Conservation (phyloP, 495 filamentous ascomycete genomes). For the Hypoxylon subgilvum region DNA sequence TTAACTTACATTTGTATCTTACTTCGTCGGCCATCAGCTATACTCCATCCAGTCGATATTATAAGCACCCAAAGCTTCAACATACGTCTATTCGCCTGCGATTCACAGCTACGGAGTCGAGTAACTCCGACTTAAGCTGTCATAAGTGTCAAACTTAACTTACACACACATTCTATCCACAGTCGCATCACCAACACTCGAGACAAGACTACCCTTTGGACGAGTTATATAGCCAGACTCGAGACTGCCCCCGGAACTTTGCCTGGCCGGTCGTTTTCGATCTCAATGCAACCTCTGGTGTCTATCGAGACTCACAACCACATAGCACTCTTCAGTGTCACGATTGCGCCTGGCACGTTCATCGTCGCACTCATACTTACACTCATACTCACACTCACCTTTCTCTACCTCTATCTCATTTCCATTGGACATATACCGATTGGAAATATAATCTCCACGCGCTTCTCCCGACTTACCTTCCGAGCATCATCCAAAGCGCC, state of each 20-base stretch:
- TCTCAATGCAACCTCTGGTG: slow-evolving; percentile 56
- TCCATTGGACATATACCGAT: slow-evolving; percentile 38
- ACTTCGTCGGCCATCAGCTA: no score
- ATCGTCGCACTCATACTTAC: slow-evolving; percentile 55
- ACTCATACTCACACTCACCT: slow-evolving; percentile 58
- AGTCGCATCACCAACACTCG: neutral
- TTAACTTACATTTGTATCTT: no score
- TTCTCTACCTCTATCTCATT: slow-evolving; percentile 57
- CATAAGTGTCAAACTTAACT: neutral
- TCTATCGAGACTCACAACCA: slow-evolving; percentile 61
- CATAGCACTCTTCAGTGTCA: slow-evolving; percentile 56
- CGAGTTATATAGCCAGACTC: slow-evolving; percentile 8
- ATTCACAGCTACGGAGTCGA: neutral
- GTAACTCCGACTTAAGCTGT: neutral
- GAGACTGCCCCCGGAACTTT: slow-evolving; percentile 23
- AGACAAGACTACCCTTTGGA: no score
- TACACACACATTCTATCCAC: neutral
- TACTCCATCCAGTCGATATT: slow-evolving; percentile 2
- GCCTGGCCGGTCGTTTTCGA: slow-evolving; percentile 27
- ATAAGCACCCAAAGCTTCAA: slow-evolving; percentile 5
- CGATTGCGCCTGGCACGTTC: slow-evolving; percentile 60
- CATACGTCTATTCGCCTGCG: neutral
- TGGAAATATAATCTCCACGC: slow-evolving; percentile 25
- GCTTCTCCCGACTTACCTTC: slow-evolving; percentile 28
- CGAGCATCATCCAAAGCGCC: slow-evolving; percentile 14